phyloP scores from a whole-genome alignment of 257 asterid species.

The Fraxinus americana region DNA sequence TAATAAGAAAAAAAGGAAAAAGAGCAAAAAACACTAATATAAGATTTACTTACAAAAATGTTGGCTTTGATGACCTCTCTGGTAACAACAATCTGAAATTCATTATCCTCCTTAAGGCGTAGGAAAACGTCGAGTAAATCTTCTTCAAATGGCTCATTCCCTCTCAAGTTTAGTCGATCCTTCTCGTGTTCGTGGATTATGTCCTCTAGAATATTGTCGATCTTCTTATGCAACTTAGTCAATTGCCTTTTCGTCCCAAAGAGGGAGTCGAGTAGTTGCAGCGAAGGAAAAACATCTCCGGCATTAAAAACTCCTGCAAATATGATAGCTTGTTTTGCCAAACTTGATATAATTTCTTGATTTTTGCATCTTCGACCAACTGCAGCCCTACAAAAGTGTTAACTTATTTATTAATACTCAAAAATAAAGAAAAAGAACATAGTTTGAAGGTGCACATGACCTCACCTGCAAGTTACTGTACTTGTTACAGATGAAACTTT shows the following conservation, averaged over 20 bases:
- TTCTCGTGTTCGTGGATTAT: not conserved
- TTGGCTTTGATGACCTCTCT: slow-evolving; percentile 4
- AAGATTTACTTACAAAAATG: not conserved
- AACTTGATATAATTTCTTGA: not conserved
- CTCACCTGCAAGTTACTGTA: not conserved
- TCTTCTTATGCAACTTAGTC: not conserved
- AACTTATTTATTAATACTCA: too few species aligned
- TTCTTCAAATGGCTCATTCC: not conserved
- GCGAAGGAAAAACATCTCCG: not conserved
- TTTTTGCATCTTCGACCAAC: not conserved
- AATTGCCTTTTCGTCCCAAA: not conserved
- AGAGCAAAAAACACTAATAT: not conserved
- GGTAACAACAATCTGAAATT: not conserved
- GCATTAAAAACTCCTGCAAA: not conserved
- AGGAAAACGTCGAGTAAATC: slow-evolving; percentile 1
- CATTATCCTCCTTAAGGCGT: not conserved
- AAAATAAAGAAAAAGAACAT: too few species aligned
- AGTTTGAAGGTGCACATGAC: too few species aligned
- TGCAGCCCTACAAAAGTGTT: not conserved
- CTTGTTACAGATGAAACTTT: not conserved
- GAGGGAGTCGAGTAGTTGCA: not conserved
- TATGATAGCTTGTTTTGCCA: not conserved
- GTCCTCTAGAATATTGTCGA: slow-evolving; percentile 1
- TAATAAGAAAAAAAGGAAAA: not conserved
- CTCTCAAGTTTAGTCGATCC: not conserved